These are phyloP conservation scores for Aspergillus alliaceus DNA, from an alignment of 2,329 filamentous ascomycete genomes.

Conservation along the genomic window DNA sequence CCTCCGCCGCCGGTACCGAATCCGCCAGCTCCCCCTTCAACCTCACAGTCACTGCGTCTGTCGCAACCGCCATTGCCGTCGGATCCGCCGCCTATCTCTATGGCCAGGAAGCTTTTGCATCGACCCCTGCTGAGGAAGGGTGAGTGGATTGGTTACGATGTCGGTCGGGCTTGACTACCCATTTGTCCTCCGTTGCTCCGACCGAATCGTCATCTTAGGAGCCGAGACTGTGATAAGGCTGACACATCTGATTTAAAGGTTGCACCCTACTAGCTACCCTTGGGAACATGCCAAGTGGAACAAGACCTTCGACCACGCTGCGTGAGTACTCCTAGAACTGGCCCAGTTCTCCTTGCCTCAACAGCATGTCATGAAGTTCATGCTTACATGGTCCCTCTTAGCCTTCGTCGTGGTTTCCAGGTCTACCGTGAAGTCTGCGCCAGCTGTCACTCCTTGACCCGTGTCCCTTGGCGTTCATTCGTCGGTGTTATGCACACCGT, in stretches of 20 bases:
- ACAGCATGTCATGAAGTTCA: slow-evolving; percentile 14
- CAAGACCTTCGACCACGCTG: slow-evolving; percentile 96
- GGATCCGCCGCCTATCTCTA: slow-evolving; percentile 93
- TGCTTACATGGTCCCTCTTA: slow-evolving; percentile 42
- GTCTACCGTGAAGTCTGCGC: slow-evolving; percentile 99
- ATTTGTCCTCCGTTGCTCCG: slow-evolving; percentile 17
- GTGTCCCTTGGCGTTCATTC: slow-evolving; percentile 88
- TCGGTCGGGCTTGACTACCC: slow-evolving; percentile 16
- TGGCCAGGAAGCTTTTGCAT: slow-evolving; percentile 81
- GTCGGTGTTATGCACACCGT: slow-evolving; percentile 92
- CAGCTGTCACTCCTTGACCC: slow-evolving; percentile 92
- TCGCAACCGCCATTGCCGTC: slow-evolving; percentile 81
- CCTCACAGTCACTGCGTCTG: slow-evolving; percentile 81
- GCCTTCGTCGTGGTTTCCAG: slow-evolving; percentile 97
- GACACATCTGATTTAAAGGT: slow-evolving; percentile 55
- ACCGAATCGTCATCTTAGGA: slow-evolving; percentile 26
- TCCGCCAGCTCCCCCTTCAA: slow-evolving; percentile 73
- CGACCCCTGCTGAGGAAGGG: slow-evolving; percentile 96
- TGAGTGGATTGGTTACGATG: slow-evolving; percentile 57
- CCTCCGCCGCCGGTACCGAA: slow-evolving; percentile 67
- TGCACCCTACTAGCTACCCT: slow-evolving; percentile 88
- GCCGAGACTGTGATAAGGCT: slow-evolving; percentile 21
- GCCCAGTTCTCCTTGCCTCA: slow-evolving; percentile 6
- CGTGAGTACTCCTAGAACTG: slow-evolving; percentile 61
- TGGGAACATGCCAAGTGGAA: slow-evolving; percentile 91